Evolutionary conservation across 352 stramenopile species (phyloP).

Genomic region (Blastocystis sp.): DNA sequence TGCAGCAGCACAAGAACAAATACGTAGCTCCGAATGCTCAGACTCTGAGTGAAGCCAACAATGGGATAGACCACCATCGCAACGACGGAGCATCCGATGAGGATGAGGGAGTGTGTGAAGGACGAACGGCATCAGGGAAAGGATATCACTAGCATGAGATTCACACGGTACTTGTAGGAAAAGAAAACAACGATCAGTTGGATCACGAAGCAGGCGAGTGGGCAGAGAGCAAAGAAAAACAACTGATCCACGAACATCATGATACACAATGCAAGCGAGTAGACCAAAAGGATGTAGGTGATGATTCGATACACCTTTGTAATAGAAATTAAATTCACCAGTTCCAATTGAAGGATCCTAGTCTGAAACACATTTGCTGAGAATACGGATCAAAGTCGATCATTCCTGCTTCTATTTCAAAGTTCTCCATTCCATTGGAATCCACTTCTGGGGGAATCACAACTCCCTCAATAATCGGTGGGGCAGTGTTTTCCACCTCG

Average conservation of each 20-base stretch:
- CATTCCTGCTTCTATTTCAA: background rate
- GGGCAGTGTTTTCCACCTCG: background rate
- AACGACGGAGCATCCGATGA: background rate
- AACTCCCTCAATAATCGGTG: background rate
- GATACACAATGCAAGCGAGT: background rate
- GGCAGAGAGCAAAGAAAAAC: background rate
- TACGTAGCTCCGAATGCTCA: too few species aligned
- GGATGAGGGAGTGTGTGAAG: too few species aligned
- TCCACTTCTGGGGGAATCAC: conserved; percentile 17
- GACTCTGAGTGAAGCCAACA: too few species aligned
- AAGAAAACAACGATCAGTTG: background rate
- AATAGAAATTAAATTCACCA: background rate
- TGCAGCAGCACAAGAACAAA: too few species aligned
- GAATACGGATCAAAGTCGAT: conserved; percentile 25
- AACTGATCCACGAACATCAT: background rate
- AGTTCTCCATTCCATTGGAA: background rate
- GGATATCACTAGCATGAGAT: background rate
- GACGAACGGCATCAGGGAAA: background rate
- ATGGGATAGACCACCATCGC: background rate
- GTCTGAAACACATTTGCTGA: background rate
- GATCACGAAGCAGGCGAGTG: background rate
- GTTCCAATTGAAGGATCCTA: background rate
- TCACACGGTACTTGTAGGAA: background rate
- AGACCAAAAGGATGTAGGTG: too few species aligned
- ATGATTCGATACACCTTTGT: background rate